Evolutionary conservation across 2,329 filamentous ascomycete species (phyloP), one percentile per base, ranked within the genome.

Genomic region (Scedosporium apiospermum): DNA sequence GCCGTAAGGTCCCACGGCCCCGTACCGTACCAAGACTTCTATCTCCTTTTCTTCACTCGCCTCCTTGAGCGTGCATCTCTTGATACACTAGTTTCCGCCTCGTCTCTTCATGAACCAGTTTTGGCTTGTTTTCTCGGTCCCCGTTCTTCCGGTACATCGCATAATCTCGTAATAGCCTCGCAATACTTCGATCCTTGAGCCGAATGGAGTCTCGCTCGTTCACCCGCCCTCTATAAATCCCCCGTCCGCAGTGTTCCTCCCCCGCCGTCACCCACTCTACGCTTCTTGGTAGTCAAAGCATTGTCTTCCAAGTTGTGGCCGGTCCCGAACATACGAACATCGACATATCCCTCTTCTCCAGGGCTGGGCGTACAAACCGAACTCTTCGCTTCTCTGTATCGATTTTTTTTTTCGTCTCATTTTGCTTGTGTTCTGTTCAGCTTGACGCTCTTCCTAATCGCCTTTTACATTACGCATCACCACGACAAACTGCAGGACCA

Each of bases 281-380:
- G 9, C 58, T 41, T 44, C 38, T 38, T 57, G 51, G 51, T 27
- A 10, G 51, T 55, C 51, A 55, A 55, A 55, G 23, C 18, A 23
- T 55, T 55, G 51, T 26, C 51, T 27, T 27, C 51, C 51, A 55
- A 55, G 51, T 55, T 55, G 51, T 55, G 51, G 51, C 51, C 21
- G 51, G 51, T 26, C 51, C 51, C 18, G 23, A 55, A 18, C 18
- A 23, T 23, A 55, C 51, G 21, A 55, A 23, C 14, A 6, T 55
- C 51, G 23, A 27, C 51, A 55, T 26, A 30, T 57, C 53, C 63
- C 41, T 60, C 44, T 62, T 42, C 49, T 57, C 61, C 63, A 63
- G 53, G 64, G 55, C 60, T 65, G 63, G 38, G 58, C 62, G 63
- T 63, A 62, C 42, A 55, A 66, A 62, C 44, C 60, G 38, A 62